Evolutionary conservation across 2,329 filamentous ascomycete species (phyloP).

Genomic region (Myriosclerotinia curreyana): DNA sequence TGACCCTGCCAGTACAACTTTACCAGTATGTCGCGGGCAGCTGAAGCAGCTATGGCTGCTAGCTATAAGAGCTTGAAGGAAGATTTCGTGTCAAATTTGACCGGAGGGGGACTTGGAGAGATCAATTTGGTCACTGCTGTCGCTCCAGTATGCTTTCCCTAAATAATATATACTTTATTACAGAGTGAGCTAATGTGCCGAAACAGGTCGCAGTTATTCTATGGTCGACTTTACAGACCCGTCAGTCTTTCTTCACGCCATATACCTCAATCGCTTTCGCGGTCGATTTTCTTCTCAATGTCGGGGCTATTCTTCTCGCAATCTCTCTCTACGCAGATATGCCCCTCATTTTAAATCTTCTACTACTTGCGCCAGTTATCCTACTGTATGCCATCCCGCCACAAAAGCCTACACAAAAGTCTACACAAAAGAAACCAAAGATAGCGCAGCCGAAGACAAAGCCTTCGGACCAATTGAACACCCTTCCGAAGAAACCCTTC

Average conservation of each 20-base stretch:
- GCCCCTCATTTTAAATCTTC: slow-evolving; percentile 68
- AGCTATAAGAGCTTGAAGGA: slow-evolving; percentile 92
- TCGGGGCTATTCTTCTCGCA: slow-evolving; percentile 76
- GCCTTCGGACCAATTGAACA: slow-evolving; percentile 42
- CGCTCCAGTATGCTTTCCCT: slow-evolving; percentile 65
- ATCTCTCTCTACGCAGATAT: slow-evolving; percentile 78
- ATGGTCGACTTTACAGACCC: slow-evolving; percentile 85
- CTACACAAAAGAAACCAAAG: slow-evolving; percentile 49
- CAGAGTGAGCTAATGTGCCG: slow-evolving; percentile 23
- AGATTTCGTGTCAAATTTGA: slow-evolving; percentile 89
- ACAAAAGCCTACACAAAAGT: slow-evolving; percentile 21
- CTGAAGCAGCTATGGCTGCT: slow-evolving; percentile 42
- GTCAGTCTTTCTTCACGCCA: slow-evolving; percentile 77
- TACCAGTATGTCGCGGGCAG: slow-evolving; percentile 35
- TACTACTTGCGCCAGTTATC: slow-evolving; percentile 67
- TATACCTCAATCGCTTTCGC: slow-evolving; percentile 66
- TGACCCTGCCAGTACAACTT: neutral
- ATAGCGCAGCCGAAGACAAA: slow-evolving; percentile 45
- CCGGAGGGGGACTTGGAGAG: slow-evolving; percentile 77
- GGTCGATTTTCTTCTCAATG: slow-evolving; percentile 85
- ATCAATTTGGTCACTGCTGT: slow-evolving; percentile 84
- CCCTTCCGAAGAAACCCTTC: slow-evolving; percentile 82
- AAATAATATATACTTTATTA: slow-evolving; percentile 23
- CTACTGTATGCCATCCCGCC: slow-evolving; percentile 56
- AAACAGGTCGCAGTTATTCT: slow-evolving; percentile 72